phyloP scores from a whole-genome alignment of 2,329 filamentous ascomycete species.

The Ascosphaera acerosa region DNA sequence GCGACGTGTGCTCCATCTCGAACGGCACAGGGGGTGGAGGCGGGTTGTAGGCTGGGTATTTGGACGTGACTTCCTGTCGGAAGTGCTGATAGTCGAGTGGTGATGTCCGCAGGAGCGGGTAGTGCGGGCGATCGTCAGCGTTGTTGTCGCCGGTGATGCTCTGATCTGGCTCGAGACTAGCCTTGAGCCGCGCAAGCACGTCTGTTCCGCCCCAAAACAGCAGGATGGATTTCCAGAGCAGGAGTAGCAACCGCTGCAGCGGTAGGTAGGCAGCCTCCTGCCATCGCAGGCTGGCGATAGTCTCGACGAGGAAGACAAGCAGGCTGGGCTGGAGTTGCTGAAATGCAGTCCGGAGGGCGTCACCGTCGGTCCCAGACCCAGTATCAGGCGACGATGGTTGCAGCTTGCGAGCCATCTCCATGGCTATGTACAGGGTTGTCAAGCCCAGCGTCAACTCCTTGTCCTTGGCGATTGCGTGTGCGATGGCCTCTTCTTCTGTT shows the following conservation, averaged over 20 bases:
- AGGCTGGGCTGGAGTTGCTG: constrained; percentile 35
- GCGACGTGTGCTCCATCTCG: constrained; percentile 72
- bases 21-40: constrained; percentile 61
- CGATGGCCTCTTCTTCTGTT: constrained; percentile 12
- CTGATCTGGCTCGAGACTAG: constrained; percentile 30
- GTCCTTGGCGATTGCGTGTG: constrained; percentile 14
- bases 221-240: constrained; percentile 81
- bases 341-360: not conserved
- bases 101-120: constrained; percentile 70
- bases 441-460: constrained; percentile 19
- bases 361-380: not conserved
- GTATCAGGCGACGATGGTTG: constrained; percentile 6
- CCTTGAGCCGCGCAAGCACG: constrained; percentile 50
- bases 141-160: constrained; percentile 24
- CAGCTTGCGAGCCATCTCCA: constrained; percentile 18
- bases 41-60: constrained; percentile 89
- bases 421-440: constrained; percentile 18
- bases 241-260: constrained; percentile 45
- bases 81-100: constrained; percentile 92
- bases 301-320: constrained; percentile 44
- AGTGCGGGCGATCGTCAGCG: constrained; percentile 32
- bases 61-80: constrained; percentile 86
- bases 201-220: constrained; percentile 59
- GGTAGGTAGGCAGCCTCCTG: constrained; percentile 29
- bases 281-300: constrained; percentile 44